Base-by-base conservation (phyloP, 768 basidiomycete species). In the Calocybe indica region DNA sequence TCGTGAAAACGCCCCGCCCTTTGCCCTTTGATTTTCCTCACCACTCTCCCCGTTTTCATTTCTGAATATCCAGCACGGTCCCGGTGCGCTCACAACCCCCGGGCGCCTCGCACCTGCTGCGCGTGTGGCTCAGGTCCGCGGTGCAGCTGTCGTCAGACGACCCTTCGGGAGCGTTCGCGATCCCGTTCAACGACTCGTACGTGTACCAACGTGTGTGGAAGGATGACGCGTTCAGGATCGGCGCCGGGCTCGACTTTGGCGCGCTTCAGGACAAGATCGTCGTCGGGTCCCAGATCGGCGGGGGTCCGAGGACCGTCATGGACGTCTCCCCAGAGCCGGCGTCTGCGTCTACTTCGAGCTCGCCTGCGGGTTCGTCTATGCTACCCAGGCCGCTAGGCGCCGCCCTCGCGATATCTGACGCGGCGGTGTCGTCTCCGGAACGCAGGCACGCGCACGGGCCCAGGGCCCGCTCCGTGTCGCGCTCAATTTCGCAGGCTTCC, bases 181-280 rank as follows among this genome's bases (percentile, higher is more conserved):
- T 74, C 40, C 67, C 72, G 10, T 69, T 70, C 55, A 63, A 64
- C 46, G 74, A 77, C 46, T 74, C 79, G 2, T 78, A 73, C 56
- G 62, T 80, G 48, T 85, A 78, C 61, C 82, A 83, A 54, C 78
- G 83, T 13, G 66, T 86, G 57, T 85, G 78, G 75, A 82, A 82
- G 61, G 69, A 68, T 14, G 83, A 85, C 55, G 62, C 66, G 11
- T 79, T 85, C 60, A 83, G 80, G 57, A 56, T 86, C 11, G 83
- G 83, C 12, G 70, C 71, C 0, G 61, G 69, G 29, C 73, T 85
- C 31, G 70, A 78, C 50, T 85, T 85, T 49, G 71, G 71, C 6
- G 61, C 72, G 0, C 58, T 82, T 37, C 72, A 78, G 5, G 56
- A 56, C 33, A 77, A 71, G 55, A 64, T 81, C 57, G 58, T 79